Evolutionary conservation across 768 basidiomycete genomes (phyloP).

Genomic region (Suillus variegatus): DNA sequence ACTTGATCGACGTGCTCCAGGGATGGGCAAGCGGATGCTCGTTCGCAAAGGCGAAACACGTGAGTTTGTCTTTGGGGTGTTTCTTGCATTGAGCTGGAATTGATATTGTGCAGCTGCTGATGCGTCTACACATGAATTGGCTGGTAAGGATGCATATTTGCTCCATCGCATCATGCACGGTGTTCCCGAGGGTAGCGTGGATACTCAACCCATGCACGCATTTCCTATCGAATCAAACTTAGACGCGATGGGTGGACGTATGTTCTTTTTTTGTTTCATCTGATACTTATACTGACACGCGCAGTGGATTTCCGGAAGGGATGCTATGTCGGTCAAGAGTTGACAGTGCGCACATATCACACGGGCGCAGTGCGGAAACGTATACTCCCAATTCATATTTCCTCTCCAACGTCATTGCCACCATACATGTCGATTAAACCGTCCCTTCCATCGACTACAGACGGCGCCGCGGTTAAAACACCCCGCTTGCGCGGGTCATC

Average conservation of each 20-base stretch:
- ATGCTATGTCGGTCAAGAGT: slow-evolving; percentile 96
- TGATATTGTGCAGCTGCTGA: slow-evolving; percentile 47
- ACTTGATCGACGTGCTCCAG: slow-evolving; percentile 66
- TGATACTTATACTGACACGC: slow-evolving; percentile 4
- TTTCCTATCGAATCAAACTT: slow-evolving; percentile 95
- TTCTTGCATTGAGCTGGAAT: not conserved
- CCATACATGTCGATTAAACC: slow-evolving; percentile 30
- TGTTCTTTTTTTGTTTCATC: slow-evolving; percentile 31
- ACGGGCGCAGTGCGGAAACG: slow-evolving; percentile 91
- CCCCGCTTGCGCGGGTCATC: slow-evolving; percentile 74
- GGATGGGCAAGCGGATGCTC: slow-evolving; percentile 78
- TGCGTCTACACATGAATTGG: slow-evolving; percentile 55
- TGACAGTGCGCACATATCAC: slow-evolving; percentile 95
- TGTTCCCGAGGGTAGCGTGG: slow-evolving; percentile 82
- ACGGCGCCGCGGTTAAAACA: slow-evolving; percentile 33
- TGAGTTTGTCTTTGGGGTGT: slow-evolving; percentile 44
- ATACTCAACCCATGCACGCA: slow-evolving; percentile 74
- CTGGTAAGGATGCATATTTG: slow-evolving; percentile 58
- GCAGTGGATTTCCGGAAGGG: slow-evolving; percentile 96
- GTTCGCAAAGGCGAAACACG: slow-evolving; percentile 71
- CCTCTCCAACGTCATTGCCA: slow-evolving; percentile 33
- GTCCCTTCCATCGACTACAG: slow-evolving; percentile 14
- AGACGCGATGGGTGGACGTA: slow-evolving; percentile 92
- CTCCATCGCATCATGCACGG: slow-evolving; percentile 80
- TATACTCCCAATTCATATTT: slow-evolving; percentile 75